Base-by-base conservation (phyloP, 805 yeast species). In the Clavispora carvajalis region DNA sequence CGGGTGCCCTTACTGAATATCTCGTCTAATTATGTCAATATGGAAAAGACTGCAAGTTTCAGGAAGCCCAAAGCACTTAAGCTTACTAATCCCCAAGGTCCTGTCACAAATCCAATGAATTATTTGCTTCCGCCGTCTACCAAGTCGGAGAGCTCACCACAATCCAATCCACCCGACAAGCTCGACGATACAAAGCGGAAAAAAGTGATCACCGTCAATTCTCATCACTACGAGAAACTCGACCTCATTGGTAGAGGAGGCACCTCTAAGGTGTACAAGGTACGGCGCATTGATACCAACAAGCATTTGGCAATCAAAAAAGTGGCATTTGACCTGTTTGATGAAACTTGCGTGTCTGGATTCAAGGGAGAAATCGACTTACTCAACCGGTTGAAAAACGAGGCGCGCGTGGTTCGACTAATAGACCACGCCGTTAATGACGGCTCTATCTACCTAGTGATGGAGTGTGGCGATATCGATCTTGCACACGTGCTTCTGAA, bases 391-490 rank as follows among this genome's bases (percentile, higher is more conserved):
- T 65, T 93, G 18, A 64, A 71, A 28, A 74, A 81, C 49, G 54
- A 62, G 5, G 75, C 76, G 24, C 66, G 96, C 38, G 97, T 91
- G 4, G 95, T 93, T 3, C 73, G 77, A 52, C 67, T 91, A 33
- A 63, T 84, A 25, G 96, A 88, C 54, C 77, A 83, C 59, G 79
- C 82, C n/a, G 68, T 88, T 48, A 70, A 72, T 3, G 78, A 75
- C 21, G 80, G 84, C 0, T 72, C 80, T 2, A 69, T 91, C 25
- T 72, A 74, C 53, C 65, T 91, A 46, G 85, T 89, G 3, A 87
- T 91, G 96, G 98, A 93, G 61, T 86, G 95, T 57, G 98, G 98
- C 16, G 96, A 91, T 46, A 76, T 85, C 39, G 97, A 91, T 59
- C 63, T 91, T 21, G 91, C 96, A 0, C 87, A 79, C 51, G 90